These are phyloP conservation scores for Coemansia sp. DNA, from an alignment of 192 early-diverging fungal species.

Conservation along the genomic window DNA sequence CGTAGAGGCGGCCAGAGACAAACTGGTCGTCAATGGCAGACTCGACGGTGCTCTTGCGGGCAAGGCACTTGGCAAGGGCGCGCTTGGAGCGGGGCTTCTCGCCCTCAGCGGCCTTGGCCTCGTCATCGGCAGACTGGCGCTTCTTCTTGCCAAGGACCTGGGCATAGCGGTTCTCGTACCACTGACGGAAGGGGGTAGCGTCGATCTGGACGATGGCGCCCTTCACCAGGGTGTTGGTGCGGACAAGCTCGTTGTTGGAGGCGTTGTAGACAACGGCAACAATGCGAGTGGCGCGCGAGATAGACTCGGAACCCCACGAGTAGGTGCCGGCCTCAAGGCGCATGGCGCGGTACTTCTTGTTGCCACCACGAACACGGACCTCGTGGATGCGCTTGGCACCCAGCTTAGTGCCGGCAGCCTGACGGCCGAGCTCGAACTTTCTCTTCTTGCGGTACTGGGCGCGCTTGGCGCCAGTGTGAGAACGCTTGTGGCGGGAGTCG, in stretches of 20 bases:
- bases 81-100: slow-evolving; percentile 88
- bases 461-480: slow-evolving; percentile 96
- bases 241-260: slow-evolving; percentile 99
- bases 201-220: slow-evolving; percentile 96
- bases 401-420: slow-evolving; percentile 96
- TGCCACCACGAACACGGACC: slow-evolving; percentile 97
- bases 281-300: slow-evolving; percentile 96
- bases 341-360: slow-evolving; percentile 97
- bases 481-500: slow-evolving; percentile 99
- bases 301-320: slow-evolving; percentile 94
- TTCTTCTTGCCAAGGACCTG: slow-evolving; percentile 80
- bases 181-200: slow-evolving; percentile 99
- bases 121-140: slow-evolving; percentile 30
- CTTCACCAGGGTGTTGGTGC: slow-evolving; percentile 99
- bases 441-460: slow-evolving; percentile 99
- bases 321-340: slow-evolving; percentile 96
- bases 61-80: slow-evolving; percentile 82
- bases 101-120: slow-evolving; percentile 61
- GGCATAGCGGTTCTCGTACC: slow-evolving; percentile 99
- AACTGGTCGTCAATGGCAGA: slow-evolving; percentile 91
- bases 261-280: slow-evolving; percentile 96
- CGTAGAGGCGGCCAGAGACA: slow-evolving; percentile 88
- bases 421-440: slow-evolving; percentile 99
- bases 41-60: slow-evolving; percentile 87
- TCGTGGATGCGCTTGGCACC: slow-evolving; percentile 95